Evolutionary conservation across 169 alveolate genomes (phyloP).

Genomic region (Plasmodium chabaudi): DNA sequence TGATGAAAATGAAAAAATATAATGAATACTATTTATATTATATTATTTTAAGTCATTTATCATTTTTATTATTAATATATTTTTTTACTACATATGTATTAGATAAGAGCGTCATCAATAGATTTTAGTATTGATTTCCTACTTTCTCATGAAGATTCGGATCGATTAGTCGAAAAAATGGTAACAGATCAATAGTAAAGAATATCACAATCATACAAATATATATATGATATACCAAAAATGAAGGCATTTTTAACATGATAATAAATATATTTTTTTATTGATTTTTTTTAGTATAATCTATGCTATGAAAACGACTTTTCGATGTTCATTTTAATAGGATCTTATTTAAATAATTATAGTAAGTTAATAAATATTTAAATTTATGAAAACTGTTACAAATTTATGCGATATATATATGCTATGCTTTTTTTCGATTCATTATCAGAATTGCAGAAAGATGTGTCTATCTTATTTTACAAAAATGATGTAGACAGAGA

Average conservation of each 20-base stretch:
- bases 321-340: constrained; percentile 53
- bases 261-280: constrained; percentile 3
- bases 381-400: constrained; percentile 10
- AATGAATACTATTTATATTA: background rate
- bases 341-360: constrained; percentile 65
- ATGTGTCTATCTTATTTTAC: constrained; percentile 59
- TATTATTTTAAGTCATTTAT: constrained; percentile 1
- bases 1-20: constrained; percentile 7
- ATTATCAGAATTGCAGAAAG: constrained; percentile 34
- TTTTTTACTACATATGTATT: background rate
- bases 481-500: constrained; percentile 42
- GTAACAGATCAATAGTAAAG: constrained; percentile 7
- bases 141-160: constrained; percentile 39
- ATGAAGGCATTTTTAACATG: background rate
- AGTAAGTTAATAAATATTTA: constrained; percentile 39
- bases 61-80: background rate
- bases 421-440: constrained; percentile 6
- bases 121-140: constrained; percentile 72
- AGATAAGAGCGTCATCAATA: constrained; percentile 73
- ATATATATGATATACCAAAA: constrained; percentile 4
- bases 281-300: constrained; percentile 23
- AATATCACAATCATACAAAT: background rate
- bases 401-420: background rate
- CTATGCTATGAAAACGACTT: constrained; percentile 53
- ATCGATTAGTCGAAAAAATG: constrained; percentile 31